These are phyloP conservation scores for Violaceomyces palustris DNA, from an alignment of 1,284 basidiomycete species.

Conservation along the genomic window DNA sequence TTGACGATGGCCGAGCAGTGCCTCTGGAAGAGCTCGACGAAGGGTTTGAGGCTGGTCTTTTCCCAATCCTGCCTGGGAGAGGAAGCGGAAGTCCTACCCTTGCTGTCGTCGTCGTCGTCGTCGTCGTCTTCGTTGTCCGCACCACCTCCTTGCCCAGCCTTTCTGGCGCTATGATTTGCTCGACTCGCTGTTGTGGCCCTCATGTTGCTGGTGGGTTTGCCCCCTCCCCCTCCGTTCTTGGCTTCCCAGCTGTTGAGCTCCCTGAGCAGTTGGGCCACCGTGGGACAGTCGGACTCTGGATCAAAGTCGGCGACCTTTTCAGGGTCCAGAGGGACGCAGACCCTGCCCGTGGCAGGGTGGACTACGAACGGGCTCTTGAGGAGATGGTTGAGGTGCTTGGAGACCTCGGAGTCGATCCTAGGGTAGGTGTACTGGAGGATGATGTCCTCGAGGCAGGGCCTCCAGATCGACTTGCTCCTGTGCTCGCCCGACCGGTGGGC, in stretches of 20 bases:
- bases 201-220: slow-evolving; percentile 7
- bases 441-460: slow-evolving; percentile 65
- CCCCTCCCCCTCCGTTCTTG: slow-evolving; percentile 51
- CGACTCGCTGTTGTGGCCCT: too few species aligned
- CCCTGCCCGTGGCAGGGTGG: slow-evolving; percentile 89
- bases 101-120: slow-evolving; percentile 30
- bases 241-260: slow-evolving; percentile 64
- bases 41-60: slow-evolving; percentile 67
- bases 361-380: slow-evolving; percentile 96
- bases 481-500: slow-evolving; percentile 47
- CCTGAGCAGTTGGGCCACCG: slow-evolving; percentile 71
- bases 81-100: too few species aligned
- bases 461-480: slow-evolving; percentile 38
- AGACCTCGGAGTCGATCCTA: slow-evolving; percentile 91
- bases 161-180: too few species aligned
- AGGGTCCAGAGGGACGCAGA: slow-evolving; percentile 90
- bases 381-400: slow-evolving; percentile 94
- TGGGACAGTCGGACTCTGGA: slow-evolving; percentile 72
- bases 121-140: slow-evolving; percentile 8
- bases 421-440: slow-evolving; percentile 94
- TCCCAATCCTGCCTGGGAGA: slow-evolving; percentile 56
- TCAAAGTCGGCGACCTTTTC: slow-evolving; percentile 74
- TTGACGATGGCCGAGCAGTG: slow-evolving; percentile 57
- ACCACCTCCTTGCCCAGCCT: too few species aligned
- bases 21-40: slow-evolving; percentile 81